phyloP scores from a whole-genome alignment of 2,329 filamentous ascomycete species.

The Chrysosporium keratinophilum region DNA sequence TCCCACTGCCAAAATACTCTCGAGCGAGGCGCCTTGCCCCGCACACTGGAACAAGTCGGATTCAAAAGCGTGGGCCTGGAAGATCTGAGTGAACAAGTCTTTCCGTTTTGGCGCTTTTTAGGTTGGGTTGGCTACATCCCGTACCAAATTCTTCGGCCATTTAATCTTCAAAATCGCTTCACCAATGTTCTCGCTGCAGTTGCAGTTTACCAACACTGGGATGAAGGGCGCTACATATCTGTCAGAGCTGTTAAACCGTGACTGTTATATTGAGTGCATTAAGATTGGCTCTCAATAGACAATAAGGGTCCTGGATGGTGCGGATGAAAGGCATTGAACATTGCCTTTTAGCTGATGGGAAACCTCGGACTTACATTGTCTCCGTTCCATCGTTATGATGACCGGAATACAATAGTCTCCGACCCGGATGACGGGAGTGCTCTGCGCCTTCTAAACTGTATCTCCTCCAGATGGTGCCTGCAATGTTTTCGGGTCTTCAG shows the following conservation, averaged over 20 bases:
- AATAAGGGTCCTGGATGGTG: too few species aligned
- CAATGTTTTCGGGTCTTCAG: too few species aligned
- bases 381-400: too few species aligned
- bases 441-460: too few species aligned
- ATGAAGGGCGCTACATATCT: slow-evolving; percentile 6
- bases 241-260: slow-evolving; percentile 10
- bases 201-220: slow-evolving; percentile 6
- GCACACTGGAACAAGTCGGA: slow-evolving; percentile 4
- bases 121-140: slow-evolving; percentile 3
- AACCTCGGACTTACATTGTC: too few species aligned
- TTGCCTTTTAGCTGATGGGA: too few species aligned
- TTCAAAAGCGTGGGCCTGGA: slow-evolving; percentile 6
- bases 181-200: slow-evolving; percentile 8
- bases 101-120: slow-evolving; percentile 4
- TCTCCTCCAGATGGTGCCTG: too few species aligned
- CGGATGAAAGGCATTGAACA: too few species aligned
- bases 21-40: slow-evolving; percentile 3
- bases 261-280: not conserved
- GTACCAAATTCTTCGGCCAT: slow-evolving; percentile 2
- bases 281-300: too few species aligned
- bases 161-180: slow-evolving; percentile 4
- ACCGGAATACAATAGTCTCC: too few species aligned
- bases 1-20: slow-evolving; percentile 7
- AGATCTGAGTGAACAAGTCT: slow-evolving; percentile 3
- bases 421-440: too few species aligned